Conservation (phyloP, 2,329 filamentous ascomycete species). For the Zymoseptoria brevis region DNA sequence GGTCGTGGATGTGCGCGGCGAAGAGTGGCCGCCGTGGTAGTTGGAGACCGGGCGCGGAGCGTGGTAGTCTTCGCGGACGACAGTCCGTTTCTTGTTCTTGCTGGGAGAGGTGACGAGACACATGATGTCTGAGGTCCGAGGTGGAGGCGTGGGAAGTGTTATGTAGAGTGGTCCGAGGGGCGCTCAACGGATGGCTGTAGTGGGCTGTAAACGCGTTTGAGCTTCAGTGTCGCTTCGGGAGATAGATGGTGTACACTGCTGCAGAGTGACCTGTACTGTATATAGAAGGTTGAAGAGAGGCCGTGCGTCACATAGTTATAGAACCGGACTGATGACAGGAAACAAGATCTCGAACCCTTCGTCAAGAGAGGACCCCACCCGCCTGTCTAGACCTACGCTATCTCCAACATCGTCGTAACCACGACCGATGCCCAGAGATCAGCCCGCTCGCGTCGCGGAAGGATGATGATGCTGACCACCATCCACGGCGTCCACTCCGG, state of each 20-base stretch:
- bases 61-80: conserved; percentile 16
- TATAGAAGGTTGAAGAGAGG: no score
- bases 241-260: no score
- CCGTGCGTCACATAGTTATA: neutral
- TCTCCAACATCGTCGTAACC: neutral
- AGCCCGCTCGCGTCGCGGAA: neutral
- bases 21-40: conserved; percentile 21
- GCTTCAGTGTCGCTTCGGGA: no score
- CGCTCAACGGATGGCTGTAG: neutral
- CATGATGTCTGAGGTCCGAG: conserved; percentile 13
- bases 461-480: neutral
- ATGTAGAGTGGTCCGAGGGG: no score
- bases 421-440: neutral
- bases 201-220: neutral
- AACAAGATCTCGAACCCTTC: neutral
- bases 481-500: neutral
- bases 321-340: neutral
- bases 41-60: conserved; percentile 27
- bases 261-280: no score
- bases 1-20: conserved; percentile 5
- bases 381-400: neutral
- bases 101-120: conserved; percentile 24
- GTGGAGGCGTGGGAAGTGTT: neutral
- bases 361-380: neutral
- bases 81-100: conserved; percentile 7